These are phyloP conservation scores for Neurospora sp. DNA, from an alignment of 2,329 filamentous ascomycete genomes.

Conservation along the genomic window DNA sequence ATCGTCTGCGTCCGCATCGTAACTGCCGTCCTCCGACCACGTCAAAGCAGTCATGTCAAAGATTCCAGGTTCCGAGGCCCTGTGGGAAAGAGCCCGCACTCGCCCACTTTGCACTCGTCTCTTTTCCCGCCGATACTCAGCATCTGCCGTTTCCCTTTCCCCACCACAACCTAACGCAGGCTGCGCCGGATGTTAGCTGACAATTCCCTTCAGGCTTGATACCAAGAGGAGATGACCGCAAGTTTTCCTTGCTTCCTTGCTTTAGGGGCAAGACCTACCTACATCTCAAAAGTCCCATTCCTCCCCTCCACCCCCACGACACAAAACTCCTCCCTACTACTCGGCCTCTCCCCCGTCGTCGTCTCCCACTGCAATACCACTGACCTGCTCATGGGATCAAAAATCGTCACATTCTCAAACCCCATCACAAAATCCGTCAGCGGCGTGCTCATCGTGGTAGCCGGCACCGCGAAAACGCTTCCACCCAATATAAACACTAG, in stretches of 20 bases:
- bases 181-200: background rate
- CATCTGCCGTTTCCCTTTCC: conserved; percentile 1
- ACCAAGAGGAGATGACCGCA: no score
- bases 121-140: background rate
- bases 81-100: background rate
- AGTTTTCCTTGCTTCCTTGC: background rate
- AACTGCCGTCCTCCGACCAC: background rate
- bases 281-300: conserved; percentile 2
- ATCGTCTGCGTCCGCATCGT: background rate
- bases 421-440: no score
- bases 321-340: no score
- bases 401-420: no score
- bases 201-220: background rate
- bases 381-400: no score
- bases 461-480: background rate
- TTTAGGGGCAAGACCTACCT: background rate
- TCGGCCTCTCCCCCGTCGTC: no score
- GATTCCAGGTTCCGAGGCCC: background rate
- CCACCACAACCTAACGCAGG: background rate
- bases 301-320: background rate
- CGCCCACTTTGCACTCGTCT: background rate
- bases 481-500: background rate
- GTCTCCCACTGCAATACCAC: no score
- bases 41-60: conserved; percentile 1
- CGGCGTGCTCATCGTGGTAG: background rate